A percentile compares a stretch with the other conserved stretches of the same genome.
These are phyloP conservation scores for Conoideocrella luteorostrata DNA, from an alignment of 2,329 filamentous ascomycete genomes.

Conservation along the genomic window DNA sequence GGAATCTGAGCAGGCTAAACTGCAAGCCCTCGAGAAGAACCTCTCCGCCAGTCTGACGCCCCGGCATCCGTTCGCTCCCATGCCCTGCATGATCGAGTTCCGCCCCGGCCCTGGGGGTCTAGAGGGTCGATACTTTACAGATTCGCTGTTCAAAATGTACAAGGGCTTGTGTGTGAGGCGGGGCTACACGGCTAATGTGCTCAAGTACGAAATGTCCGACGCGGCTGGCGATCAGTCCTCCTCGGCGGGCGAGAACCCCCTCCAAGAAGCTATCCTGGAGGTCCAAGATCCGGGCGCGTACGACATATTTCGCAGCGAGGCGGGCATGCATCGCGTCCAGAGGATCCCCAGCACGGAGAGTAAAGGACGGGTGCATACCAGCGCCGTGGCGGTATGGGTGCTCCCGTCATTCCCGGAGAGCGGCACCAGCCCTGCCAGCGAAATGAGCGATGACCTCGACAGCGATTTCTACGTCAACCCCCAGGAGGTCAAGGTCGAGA, in stretches of 20 bases:
- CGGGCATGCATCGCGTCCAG: constrained; percentile 93
- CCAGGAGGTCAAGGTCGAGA: constrained; percentile 74
- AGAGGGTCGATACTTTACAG: constrained; percentile 86
- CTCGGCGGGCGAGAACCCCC: constrained; percentile 56
- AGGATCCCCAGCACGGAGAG: constrained; percentile 86
- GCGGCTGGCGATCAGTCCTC: constrained; percentile 48
- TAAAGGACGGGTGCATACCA: constrained; percentile 88
- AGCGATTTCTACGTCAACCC: constrained; percentile 89
- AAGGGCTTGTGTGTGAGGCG: constrained; percentile 64
- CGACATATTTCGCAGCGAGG: constrained; percentile 74
- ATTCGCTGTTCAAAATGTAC: constrained; percentile 88
- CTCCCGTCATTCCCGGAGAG: constrained; percentile 71
- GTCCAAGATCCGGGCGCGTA: constrained; percentile 73
- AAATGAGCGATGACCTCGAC: constrained; percentile 69
- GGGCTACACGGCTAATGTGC: constrained; percentile 58
- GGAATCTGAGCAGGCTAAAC: constrained; percentile 51
- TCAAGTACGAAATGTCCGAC: constrained; percentile 77
- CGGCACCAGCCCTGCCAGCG: constrained; percentile 42
- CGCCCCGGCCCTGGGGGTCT: constrained; percentile 86
- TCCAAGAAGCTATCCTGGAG: constrained; percentile 85
- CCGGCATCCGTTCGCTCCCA: constrained; percentile 78
- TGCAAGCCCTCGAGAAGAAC: constrained; percentile 57
- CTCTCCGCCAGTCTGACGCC: constrained; percentile 78
- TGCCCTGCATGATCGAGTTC: constrained; percentile 88
- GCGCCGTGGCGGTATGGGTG: constrained; percentile 86